A percentile compares a stretch with the other conserved stretches of the same genome.
Evolutionary conservation across 192 early-diverging fungal species (phyloP).

Genomic region (Entophlyctis luteolus): DNA sequence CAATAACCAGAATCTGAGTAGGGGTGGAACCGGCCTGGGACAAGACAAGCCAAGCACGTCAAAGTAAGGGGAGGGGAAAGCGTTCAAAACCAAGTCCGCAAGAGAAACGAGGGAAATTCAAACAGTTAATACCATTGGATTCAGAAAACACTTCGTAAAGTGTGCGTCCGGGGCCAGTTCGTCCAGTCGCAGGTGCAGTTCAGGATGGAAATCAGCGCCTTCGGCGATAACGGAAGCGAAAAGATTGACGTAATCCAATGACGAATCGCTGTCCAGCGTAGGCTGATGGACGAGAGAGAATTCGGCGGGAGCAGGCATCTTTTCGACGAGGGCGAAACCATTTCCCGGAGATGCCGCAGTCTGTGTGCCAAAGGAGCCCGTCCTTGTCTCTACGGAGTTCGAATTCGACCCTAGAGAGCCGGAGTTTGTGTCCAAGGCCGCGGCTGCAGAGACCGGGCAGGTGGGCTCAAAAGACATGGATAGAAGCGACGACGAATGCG

Average conservation of each 20-base stretch:
- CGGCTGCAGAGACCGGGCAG: background rate
- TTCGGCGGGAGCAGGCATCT: background rate
- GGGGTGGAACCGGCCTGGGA: slow-evolving; percentile 2
- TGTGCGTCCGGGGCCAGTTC: background rate
- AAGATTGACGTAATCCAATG: background rate
- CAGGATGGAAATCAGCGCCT: background rate
- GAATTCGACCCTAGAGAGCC: background rate
- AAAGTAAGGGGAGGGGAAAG: background rate
- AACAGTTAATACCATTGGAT: background rate
- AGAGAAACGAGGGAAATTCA: background rate
- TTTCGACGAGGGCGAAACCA: slow-evolving; percentile 21
- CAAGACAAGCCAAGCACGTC: background rate
- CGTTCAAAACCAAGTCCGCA: background rate
- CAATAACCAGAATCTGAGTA: slow-evolving; percentile 11
- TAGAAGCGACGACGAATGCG: background rate
- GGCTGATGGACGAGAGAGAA: background rate
- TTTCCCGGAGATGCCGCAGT: background rate
- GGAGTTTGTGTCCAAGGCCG: background rate
- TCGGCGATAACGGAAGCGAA: background rate
- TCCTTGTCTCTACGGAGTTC: background rate
- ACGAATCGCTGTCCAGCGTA: background rate
- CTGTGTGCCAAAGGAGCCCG: background rate
- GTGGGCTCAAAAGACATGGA: background rate
- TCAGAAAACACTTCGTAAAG: background rate
- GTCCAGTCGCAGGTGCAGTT: slow-evolving; percentile 2